Percentiles rank a stretch among this genome's conserved stretches.
These are phyloP conservation scores for Tillandsia fasciculata DNA, from an alignment of 176 grass and related monocot genomes.

Conservation along the genomic window DNA sequence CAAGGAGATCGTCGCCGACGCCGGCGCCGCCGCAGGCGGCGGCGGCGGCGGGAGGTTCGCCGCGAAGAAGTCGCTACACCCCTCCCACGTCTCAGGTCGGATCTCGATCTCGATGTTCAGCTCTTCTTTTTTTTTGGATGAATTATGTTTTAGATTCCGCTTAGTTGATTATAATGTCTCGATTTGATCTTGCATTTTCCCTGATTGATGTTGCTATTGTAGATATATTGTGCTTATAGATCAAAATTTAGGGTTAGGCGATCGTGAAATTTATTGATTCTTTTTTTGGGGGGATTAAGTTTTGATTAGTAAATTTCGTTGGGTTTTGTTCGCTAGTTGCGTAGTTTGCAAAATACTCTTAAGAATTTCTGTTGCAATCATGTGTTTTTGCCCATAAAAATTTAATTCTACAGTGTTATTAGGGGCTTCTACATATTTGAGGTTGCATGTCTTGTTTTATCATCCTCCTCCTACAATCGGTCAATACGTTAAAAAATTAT, in stretches of 20 bases:
- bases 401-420: not conserved
- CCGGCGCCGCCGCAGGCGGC: slow-evolving; percentile 11
- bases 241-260: not conserved
- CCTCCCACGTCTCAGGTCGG: slow-evolving; percentile 63
- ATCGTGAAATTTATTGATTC: not conserved
- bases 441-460: too few relatives aligned
- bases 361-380: not conserved
- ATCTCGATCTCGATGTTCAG: not conserved
- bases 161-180: slow-evolving; percentile 1
- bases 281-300: not conserved
- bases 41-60: not conserved
- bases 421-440: too few relatives aligned
- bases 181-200: not conserved
- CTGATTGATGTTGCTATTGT: not conserved
- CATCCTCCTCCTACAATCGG: too few relatives aligned
- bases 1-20: slow-evolving; percentile 48
- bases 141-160: not conserved
- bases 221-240: not conserved
- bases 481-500: too few relatives aligned
- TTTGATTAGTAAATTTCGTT: not conserved
- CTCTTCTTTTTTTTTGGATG: not conserved
- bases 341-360: too few relatives aligned
- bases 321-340: not conserved
- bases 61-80: slow-evolving; percentile 16
- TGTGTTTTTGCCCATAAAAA: not conserved